Percentiles rank a stretch among this genome's conserved stretches.
phyloP scores from a whole-genome alignment of 2,329 filamentous ascomycete species.

The Atkinsonella hypoxylon region DNA sequence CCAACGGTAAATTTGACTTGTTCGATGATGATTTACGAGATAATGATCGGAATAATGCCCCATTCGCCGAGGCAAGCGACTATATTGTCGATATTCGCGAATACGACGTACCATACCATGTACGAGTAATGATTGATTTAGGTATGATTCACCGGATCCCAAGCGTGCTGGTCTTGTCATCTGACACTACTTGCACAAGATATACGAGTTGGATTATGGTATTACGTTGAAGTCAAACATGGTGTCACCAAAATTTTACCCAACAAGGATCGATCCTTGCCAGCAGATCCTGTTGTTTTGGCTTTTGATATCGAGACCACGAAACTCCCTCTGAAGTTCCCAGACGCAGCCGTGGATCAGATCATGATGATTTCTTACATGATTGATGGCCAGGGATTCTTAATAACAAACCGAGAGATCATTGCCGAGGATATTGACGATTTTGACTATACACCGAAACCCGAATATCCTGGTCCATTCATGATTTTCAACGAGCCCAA shows the following conservation, averaged over 20 bases:
- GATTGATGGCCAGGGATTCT: constrained; percentile 96
- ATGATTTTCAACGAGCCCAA: constrained; percentile 98
- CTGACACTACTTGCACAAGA: constrained; percentile 38
- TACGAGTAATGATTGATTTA: constrained; percentile 94
- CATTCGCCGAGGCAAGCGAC: constrained; percentile 81
- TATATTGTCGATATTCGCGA: constrained; percentile 97
- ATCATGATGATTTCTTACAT: constrained; percentile 99
- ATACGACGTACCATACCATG: constrained; percentile 98
- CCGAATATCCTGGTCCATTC: constrained; percentile 89
- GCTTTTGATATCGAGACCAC: constrained; percentile 99
- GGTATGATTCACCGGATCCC: constrained; percentile 32
- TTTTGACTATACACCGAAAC: constrained; percentile 96
- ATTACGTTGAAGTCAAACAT: constrained; percentile 87
- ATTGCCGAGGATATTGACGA: constrained; percentile 95
- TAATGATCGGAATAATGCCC: constrained; percentile 64
- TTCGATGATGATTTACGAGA: constrained; percentile 85
- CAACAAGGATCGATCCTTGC: constrained; percentile 76
- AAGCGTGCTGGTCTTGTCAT: background rate
- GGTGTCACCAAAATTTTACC: constrained; percentile 73
- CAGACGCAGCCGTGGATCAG: constrained; percentile 85
- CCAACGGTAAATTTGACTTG: constrained; percentile 78
- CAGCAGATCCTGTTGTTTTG: constrained; percentile 94
- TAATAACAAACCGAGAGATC: constrained; percentile 96
- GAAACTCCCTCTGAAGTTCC: constrained; percentile 91
- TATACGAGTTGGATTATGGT: constrained; percentile 95